Evolutionary conservation across 306 rosid genomes (phyloP).

Genomic region (Vigna nakashimae): DNA sequence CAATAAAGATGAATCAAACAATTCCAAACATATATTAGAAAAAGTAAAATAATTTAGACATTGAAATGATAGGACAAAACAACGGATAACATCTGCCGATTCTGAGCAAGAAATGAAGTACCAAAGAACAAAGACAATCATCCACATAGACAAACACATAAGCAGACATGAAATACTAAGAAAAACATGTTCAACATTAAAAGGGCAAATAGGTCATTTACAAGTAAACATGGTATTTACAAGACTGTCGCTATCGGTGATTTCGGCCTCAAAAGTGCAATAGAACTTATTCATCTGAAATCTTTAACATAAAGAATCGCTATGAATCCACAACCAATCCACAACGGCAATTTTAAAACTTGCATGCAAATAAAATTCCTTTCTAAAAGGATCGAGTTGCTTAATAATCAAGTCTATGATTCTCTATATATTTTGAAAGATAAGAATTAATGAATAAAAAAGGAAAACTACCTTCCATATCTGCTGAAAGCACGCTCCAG

Average conservation of each 20-base stretch:
- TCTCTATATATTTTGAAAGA: background rate
- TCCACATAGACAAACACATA: background rate
- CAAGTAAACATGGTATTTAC: background rate
- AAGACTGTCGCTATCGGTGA: background rate
- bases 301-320: background rate
- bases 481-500: conserved; percentile 61
- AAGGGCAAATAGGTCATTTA: background rate
- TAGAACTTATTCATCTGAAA: no score
- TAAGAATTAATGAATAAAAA: background rate
- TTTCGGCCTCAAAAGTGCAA: no score
- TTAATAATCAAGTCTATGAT: background rate
- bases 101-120: background rate
- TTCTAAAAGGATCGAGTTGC: background rate
- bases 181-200: background rate
- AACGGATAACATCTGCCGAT: background rate
- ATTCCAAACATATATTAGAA: background rate
- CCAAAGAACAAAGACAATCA: background rate
- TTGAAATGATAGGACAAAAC: no score
- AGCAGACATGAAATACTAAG: background rate
- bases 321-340: background rate
- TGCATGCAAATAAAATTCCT: background rate
- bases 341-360: background rate
- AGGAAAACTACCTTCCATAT: conserved; percentile 65
- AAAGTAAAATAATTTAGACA: background rate
- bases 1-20: background rate